These are phyloP conservation scores for Didymella glomerata DNA, from an alignment of 2,329 filamentous ascomycete genomes.

Conservation along the genomic window DNA sequence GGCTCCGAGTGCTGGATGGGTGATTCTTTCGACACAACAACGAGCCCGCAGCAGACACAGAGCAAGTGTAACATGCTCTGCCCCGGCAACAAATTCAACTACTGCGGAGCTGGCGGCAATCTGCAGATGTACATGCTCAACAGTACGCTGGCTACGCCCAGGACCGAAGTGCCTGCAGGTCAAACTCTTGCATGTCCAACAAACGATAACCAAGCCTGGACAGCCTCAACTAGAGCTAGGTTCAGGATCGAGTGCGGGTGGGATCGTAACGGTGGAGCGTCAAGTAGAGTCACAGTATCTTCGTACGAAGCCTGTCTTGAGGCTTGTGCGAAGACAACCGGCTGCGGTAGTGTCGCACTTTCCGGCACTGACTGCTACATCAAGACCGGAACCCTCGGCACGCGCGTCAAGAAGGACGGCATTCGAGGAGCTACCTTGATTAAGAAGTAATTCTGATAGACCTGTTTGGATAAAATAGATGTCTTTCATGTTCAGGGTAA, in stretches of 20 bases:
- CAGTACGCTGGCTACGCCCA: constrained; percentile 9
- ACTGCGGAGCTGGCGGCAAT: constrained; percentile 6
- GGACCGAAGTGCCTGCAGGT: constrained; percentile 1
- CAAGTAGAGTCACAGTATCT: constrained; percentile 4
- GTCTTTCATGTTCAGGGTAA: neutral
- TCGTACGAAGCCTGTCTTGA: constrained; percentile 11
- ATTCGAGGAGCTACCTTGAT: constrained; percentile 9
- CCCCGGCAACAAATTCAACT: constrained; percentile 3
- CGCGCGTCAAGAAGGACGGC: constrained; percentile 5
- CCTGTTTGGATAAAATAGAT: neutral
- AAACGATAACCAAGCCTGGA: constrained; percentile 7
- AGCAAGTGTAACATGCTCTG: constrained; percentile 12
- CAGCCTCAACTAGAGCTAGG: constrained; percentile 4
- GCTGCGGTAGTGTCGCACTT: constrained; percentile 14
- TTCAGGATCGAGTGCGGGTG: constrained; percentile 16
- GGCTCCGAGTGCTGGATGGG: constrained; percentile 18
- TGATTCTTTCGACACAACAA: constrained; percentile 5
- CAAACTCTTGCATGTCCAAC: constrained; percentile 4
- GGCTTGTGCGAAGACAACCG: constrained; percentile 8
- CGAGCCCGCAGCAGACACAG: neutral
- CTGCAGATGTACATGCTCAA: constrained; percentile 19
- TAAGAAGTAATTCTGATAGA: neutral
- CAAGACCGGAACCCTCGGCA: constrained; percentile 16
- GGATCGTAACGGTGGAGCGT: constrained; percentile 10
- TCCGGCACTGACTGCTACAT: constrained; percentile 10